Evolutionary conservation across 805 yeast species (phyloP).

Genomic region (Kodamaea kaohsiungensis): DNA sequence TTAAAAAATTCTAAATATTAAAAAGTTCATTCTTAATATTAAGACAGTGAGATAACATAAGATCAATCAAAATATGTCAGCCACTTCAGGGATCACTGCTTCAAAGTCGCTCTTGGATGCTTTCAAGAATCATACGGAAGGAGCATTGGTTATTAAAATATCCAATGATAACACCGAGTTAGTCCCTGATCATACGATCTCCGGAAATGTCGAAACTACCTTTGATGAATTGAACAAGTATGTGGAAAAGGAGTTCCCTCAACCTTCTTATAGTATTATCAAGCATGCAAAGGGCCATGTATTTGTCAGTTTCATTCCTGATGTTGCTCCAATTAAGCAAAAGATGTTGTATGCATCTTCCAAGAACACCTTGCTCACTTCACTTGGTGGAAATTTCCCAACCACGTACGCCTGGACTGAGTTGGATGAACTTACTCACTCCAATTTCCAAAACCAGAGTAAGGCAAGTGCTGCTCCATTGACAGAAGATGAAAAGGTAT

Average conservation of each 20-base stretch:
- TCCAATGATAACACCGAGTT: conserved; percentile 35
- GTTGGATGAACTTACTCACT: conserved; percentile 51
- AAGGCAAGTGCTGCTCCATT: conserved; percentile 44
- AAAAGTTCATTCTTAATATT: background rate
- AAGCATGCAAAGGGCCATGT: conserved; percentile 28
- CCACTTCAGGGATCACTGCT: conserved; percentile 45
- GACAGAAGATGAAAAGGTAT: conserved; percentile 58
- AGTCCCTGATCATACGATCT: conserved; percentile 22
- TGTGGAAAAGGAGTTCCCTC: conserved; percentile 28
- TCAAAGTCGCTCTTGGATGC: conserved; percentile 43
- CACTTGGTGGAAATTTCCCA: conserved; percentile 65
- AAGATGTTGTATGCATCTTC: conserved; percentile 96
- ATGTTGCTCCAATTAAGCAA: conserved; percentile 71
- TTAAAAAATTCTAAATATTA: background rate
- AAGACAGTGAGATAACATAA: background rate
- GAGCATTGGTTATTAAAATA: conserved; percentile 33
- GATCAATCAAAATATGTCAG: conserved; percentile 30
- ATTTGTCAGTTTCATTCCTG: conserved; percentile 87
- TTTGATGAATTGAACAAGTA: conserved; percentile 25
- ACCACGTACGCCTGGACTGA: conserved; percentile 53
- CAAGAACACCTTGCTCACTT: conserved; percentile 71
- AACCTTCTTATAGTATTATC: conserved; percentile 38
- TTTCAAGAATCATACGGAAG: conserved; percentile 35
- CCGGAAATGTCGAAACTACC: conserved; percentile 14
- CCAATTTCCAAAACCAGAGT: conserved; percentile 39